phyloP scores from a whole-genome alignment of 306 rosid genomes.

The Citrullus mucosospermus region DNA sequence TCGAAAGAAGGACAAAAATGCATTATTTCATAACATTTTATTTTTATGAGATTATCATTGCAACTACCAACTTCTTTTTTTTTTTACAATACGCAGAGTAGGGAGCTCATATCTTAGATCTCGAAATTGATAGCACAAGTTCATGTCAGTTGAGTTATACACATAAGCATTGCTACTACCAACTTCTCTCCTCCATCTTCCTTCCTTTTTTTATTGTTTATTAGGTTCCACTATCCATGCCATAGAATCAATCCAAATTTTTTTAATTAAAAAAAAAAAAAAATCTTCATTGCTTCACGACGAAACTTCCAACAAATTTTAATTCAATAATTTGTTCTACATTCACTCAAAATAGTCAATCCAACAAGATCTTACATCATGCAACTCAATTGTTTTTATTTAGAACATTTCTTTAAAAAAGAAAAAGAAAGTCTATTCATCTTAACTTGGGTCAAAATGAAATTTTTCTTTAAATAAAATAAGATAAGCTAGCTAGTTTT shows the following conservation, averaged over 20 bases:
- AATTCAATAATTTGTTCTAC: too few relatives aligned
- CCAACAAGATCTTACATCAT: background rate
- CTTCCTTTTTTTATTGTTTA: background rate
- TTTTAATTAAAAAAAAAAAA: background rate
- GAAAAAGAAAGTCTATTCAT: too few relatives aligned
- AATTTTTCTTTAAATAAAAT: background rate
- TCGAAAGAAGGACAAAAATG: background rate
- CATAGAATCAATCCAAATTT: background rate
- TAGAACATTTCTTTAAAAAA: too few relatives aligned
- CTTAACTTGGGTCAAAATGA: background rate
- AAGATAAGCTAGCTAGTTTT: background rate
- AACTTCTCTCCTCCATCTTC: background rate
- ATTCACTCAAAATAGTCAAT: too few relatives aligned
- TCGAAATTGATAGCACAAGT: too few relatives aligned
- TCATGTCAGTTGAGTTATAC: too few relatives aligned
- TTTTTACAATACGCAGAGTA: too few relatives aligned
- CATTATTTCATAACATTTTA: background rate
- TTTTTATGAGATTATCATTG: too few relatives aligned
- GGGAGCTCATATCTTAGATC: too few relatives aligned
- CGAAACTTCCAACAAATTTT: too few relatives aligned
- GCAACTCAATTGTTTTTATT: background rate
- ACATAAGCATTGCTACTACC: background rate
- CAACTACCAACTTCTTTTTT: too few relatives aligned
- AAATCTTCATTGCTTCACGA: background rate
- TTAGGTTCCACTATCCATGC: background rate